Evolutionary conservation across 441 rosid genomes (phyloP).

Genomic region (Populus trichocarpa): DNA sequence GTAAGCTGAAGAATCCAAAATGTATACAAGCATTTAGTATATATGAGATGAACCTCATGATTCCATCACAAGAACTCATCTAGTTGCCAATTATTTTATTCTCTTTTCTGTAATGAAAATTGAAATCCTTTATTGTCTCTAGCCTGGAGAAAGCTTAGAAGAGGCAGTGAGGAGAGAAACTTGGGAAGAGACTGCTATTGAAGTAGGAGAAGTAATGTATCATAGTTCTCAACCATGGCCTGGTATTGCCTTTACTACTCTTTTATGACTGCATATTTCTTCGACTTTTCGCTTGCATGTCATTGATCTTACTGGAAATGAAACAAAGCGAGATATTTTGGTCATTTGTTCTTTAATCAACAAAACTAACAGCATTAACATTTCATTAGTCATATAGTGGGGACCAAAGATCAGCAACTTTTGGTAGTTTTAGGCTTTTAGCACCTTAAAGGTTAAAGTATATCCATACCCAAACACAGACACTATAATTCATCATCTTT

Average conservation of each 20-base stretch:
- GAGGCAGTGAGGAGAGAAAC: constrained; percentile 97
- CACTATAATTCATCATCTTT: neutral
- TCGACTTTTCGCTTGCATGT: neutral
- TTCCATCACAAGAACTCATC: neutral
- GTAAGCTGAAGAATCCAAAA: neutral
- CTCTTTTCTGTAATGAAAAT: neutral
- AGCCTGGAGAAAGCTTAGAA: constrained; percentile 99
- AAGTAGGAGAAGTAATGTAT: constrained; percentile 87
- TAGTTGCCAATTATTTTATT: neutral
- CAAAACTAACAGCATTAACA: neutral
- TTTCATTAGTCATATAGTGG: neutral
- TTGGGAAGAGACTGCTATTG: constrained; percentile 91
- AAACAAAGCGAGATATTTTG: neutral
- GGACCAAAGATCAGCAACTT: neutral
- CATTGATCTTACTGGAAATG: neutral
- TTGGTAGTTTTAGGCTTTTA: neutral
- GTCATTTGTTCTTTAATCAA: neutral
- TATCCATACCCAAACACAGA: neutral
- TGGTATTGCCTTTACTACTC: constrained; percentile 35
- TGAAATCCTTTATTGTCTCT: constrained; percentile 24
- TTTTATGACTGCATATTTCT: neutral
- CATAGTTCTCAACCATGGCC: constrained; percentile 99
- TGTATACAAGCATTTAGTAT: neutral
- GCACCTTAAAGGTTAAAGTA: neutral
- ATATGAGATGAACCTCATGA: neutral